Evolutionary conservation across 345 rosid species (phyloP), one percentile per base, ranked within the genome.

Genomic region (Kandelia obovata): DNA sequence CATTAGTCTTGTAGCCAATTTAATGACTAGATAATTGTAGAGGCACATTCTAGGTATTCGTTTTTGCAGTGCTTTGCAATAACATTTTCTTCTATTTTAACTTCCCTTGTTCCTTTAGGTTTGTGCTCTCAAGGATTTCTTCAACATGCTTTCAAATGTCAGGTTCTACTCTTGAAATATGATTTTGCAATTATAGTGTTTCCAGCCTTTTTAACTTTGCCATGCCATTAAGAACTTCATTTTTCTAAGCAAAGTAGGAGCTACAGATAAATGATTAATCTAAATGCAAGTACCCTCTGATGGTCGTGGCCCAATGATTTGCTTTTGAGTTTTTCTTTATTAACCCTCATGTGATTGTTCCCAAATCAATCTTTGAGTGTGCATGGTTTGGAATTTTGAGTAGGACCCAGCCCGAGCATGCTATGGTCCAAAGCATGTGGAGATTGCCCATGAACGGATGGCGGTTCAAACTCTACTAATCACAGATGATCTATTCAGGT

Each of bases 371-470:
- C 64, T 55, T 20, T 67, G 32, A 53, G 20, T 51, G 15, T 53
- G 35, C 58, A 17, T 47, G 34, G 37, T 7, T 61, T 23, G 66
- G 37, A 32, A n/a, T 46, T 62, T 65, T 56, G 56, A 19, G 57
- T 71, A 94, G 97, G 99, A 92, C 62, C 75, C 86, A 1, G 74
- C 74, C 59, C 95, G 99, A 26, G 96, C 97, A 66, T 95, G 99
- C 81, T 90, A 92, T 66, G 99, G 99, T 64, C 96, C 99, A 64
- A 95, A 92, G 83, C 99, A 95, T 63, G 99, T 95, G 25, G 97
- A 92, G 80, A 86, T 95, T 70, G 99, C 99, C 64, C 86, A 95
- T 82, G 99, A 95, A 67, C 86, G 93, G 76, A 76, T 92, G 92
- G 99, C 99, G 26, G 82, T 95, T 67, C 99, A 95, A 76, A 90